phyloP scores from a whole-genome alignment of 108 stramenopile species.

The Pseudonitzschia multiseries region DNA sequence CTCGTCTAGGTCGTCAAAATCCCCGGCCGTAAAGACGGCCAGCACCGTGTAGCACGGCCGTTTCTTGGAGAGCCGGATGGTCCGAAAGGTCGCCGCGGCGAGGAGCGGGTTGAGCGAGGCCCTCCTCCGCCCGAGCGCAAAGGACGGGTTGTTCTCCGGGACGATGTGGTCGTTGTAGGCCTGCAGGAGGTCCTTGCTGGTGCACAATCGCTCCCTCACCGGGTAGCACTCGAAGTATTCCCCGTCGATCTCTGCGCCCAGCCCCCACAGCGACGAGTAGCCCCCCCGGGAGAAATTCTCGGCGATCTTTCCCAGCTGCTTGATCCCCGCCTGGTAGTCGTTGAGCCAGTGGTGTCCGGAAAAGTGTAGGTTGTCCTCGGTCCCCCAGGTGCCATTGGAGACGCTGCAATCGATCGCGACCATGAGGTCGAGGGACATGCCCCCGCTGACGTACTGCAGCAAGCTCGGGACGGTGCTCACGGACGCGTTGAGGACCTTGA shows the following conservation, averaged over 20 bases:
- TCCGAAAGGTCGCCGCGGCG: constrained; percentile 52
- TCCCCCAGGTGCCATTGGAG: constrained; percentile 54
- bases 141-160: constrained; percentile 35
- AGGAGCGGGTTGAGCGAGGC: constrained; percentile 62
- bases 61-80: constrained; percentile 32
- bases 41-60: constrained; percentile 59
- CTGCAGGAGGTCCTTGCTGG: constrained; percentile 58
- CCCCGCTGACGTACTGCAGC: constrained; percentile 57
- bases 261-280: constrained; percentile 82
- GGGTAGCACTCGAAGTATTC: constrained; percentile 36
- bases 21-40: constrained; percentile 86
- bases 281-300: constrained; percentile 60
- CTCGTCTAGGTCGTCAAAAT: constrained; percentile 71
- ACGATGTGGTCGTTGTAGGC: constrained; percentile 65
- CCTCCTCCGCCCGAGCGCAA: constrained; percentile 66
- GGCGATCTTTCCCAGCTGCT: constrained; percentile 63
- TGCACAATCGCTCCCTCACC: constrained; percentile 36
- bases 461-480: constrained; percentile 52
- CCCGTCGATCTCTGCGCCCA: constrained; percentile 81
- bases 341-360: constrained; percentile 39
- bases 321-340: constrained; percentile 81
- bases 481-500: constrained; percentile 47
- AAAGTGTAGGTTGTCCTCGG: constrained; percentile 59
- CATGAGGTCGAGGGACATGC: constrained; percentile 64
- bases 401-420: constrained; percentile 77